phyloP scores from a whole-genome alignment of 129 eudicot genomes.

The Logfia minima region DNA sequence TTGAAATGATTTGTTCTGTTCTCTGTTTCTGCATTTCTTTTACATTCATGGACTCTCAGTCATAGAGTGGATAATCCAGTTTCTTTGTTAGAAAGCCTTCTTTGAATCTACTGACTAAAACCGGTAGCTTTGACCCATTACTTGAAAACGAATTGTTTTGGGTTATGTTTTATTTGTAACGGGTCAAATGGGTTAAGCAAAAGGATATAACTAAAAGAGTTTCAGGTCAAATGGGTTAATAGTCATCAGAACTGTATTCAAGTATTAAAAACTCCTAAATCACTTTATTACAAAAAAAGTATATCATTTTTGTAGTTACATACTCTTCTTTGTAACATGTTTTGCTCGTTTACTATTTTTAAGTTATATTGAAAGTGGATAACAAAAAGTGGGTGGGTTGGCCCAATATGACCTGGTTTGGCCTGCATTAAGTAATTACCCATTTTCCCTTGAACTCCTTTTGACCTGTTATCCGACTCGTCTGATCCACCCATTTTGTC shows the following conservation, averaged over 20 bases:
- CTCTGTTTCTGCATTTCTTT: neutral
- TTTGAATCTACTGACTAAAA: neutral
- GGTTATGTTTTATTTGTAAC: no score
- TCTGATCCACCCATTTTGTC: neutral
- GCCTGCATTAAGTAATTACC: neutral
- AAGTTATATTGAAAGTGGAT: neutral
- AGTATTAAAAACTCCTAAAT: neutral
- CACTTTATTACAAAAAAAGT: no score
- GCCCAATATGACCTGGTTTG: neutral
- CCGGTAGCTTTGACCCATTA: neutral
- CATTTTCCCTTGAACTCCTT: neutral
- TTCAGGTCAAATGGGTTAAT: neutral
- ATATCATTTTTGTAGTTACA: neutral
- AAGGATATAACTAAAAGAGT: neutral
- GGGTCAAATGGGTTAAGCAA: neutral
- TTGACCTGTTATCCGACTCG: slow-evolving; percentile 1
- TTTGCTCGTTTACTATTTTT: neutral
- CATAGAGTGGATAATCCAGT: neutral
- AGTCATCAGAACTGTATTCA: neutral
- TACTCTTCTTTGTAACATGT: neutral
- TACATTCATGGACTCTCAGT: neutral
- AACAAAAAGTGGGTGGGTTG: neutral
- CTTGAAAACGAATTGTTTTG: neutral
- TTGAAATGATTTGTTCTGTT: neutral
- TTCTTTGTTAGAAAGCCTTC: neutral